A percentile compares a stretch with the other conserved stretches of the same genome.
Evolutionary conservation across 176 grass and related monocot species (phyloP).

Genomic region (Carex myosuroides): DNA sequence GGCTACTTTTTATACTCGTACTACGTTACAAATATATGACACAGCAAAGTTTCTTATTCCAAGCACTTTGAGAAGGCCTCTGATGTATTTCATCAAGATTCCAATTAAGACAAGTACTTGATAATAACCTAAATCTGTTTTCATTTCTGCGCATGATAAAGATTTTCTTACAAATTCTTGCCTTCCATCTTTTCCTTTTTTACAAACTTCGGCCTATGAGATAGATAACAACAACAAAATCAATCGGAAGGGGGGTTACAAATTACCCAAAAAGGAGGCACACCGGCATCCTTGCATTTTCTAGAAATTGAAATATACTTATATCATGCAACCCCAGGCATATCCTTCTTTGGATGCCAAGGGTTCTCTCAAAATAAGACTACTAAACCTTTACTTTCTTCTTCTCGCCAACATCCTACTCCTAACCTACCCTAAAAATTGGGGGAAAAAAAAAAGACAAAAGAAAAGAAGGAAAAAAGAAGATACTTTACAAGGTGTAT

Average conservation of each 20-base stretch:
- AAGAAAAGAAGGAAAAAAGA: constrained; percentile 26
- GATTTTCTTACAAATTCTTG: constrained; percentile 8
- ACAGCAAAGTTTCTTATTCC: neutral
- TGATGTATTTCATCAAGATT: neutral
- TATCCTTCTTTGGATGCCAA: constrained; percentile 75
- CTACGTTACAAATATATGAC: neutral
- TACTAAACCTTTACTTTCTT: constrained; percentile 22
- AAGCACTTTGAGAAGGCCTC: neutral
- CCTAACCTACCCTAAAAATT: constrained; percentile 59
- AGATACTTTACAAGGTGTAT: constrained; percentile 28
- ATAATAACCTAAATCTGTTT: constrained; percentile 15
- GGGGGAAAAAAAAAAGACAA: constrained; percentile 26
- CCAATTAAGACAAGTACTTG: neutral
- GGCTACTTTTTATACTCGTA: neutral
- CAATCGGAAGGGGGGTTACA: constrained; percentile 4
- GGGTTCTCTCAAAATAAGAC: constrained; percentile 44
- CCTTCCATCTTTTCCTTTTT: constrained; percentile 5
- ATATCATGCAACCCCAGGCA: constrained; percentile 32
- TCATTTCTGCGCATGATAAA: neutral
- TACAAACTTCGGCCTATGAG: constrained; percentile 9
- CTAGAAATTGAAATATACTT: constrained; percentile 10
- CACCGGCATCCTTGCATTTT: constrained; percentile 8
- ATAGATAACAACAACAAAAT: neutral
- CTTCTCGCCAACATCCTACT: constrained; percentile 18
- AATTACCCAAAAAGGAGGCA: constrained; percentile 9